Percentiles rank a stretch among this genome's conserved stretches.
Conservation (phyloP, 768 basidiomycete species). For the Neoboletus brunneissimus region DNA sequence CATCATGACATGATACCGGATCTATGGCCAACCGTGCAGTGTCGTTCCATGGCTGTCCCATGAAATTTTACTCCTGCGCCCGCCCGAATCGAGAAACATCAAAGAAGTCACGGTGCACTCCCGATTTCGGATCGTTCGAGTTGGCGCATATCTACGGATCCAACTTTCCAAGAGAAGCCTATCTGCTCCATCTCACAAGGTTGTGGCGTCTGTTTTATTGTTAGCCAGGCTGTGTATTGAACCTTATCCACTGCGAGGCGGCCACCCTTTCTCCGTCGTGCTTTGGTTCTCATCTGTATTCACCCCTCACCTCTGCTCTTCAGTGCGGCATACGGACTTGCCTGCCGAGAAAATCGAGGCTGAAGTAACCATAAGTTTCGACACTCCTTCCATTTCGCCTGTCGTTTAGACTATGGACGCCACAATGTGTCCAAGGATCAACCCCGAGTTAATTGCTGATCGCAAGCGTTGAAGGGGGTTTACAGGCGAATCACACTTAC, state of each 20-base stretch:
- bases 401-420: conserved; percentile 1
- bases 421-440: conserved; percentile 13
- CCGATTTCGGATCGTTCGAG: conserved; percentile 21
- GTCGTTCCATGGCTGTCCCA: conserved; percentile 11
- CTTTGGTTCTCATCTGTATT: not conserved
- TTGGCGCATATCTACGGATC: conserved; percentile 5
- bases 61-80: conserved; percentile 22
- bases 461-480: conserved; percentile 3
- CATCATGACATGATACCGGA: conserved; percentile 25
- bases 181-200: conserved; percentile 8
- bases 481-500: not conserved
- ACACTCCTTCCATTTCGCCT: conserved; percentile 10
- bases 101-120: conserved; percentile 23
- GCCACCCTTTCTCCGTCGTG: not conserved
- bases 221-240: conserved; percentile 15
- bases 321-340: not conserved
- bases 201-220: conserved; percentile 19
- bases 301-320: not conserved
- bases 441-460: conserved; percentile 9
- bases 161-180: conserved; percentile 14
- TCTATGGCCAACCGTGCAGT: conserved; percentile 12
- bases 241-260: conserved; percentile 19
- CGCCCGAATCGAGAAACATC: conserved; percentile 31
- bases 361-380: not conserved
- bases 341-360: not conserved